Base-by-base conservation (phyloP, 768 basidiomycete genomes). In the Pisolithus microcarpus region DNA sequence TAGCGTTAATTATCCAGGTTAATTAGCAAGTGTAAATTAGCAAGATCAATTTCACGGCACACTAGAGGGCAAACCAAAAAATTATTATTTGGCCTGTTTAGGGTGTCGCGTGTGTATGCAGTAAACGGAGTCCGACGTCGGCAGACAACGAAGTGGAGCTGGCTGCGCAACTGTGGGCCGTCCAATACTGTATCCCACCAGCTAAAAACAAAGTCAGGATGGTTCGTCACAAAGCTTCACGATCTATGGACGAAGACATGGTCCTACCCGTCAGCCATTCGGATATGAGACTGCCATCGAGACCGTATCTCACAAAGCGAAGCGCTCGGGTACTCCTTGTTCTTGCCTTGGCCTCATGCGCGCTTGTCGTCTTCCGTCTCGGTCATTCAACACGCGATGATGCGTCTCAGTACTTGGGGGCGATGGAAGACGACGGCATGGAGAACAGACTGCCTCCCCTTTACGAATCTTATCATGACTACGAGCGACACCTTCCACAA, bases 401-500 rank as follows among this genome's bases (percentile, higher is more conserved):
- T 13, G 15, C 43, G 37, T 8, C n/a, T 1, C 52, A 43, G 39
- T 19, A 19, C 16, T 38, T 49, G 44, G 46, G n/a, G 28, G 51
- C 19, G 11, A n/a, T 10, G 18, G 31, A 60, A 43, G 52, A 51
- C 4, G 1, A 45, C n/a, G 0, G 34, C 23, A 43, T 16, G 7
- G 13, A 56, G 0, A 55, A 58, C 46, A n/a, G 55, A 13, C 30
- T 69, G 39, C 77, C 78, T 0, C 78, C 79, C 2, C 63, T 77
- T 18, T 80, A 74, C 52, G 66, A 71, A 45, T 58, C 63, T 19
- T 79, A 71, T 56, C 69, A 70, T 38, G 63, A 69, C 42, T 70
- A 67, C 26, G 79, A 80, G 58, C 66, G 72, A 39, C 56, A 46
- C 7, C 62, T 80, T 1, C 75, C 76, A 0, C 78, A 80, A 45